Percentiles rank a stretch among this genome's conserved stretches.
These are phyloP conservation scores for Mycena kentingensis DNA, from an alignment of 768 basidiomycete genomes.

Conservation along the genomic window DNA sequence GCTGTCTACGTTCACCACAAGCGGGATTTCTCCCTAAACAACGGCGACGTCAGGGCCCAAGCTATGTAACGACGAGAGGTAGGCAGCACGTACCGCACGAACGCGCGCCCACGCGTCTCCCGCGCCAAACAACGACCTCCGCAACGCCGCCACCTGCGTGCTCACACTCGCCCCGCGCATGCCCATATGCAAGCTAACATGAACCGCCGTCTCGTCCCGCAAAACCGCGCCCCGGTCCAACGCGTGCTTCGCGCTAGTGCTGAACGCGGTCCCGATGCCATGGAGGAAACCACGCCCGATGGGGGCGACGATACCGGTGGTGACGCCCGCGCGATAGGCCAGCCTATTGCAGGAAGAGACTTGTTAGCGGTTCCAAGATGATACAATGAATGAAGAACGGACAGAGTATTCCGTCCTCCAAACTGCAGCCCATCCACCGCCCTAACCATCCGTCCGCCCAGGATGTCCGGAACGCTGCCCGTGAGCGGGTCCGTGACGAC, in stretches of 20 bases:
- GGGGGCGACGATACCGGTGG: constrained; percentile 66
- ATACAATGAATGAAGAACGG: no score
- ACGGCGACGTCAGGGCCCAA: no score
- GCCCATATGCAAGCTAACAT: constrained; percentile 59
- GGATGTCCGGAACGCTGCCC: constrained; percentile 32
- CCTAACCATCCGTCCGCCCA: constrained; percentile 44
- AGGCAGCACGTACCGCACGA: constrained; percentile 35
- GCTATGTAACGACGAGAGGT: background rate
- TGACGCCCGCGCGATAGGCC: constrained; percentile 73
- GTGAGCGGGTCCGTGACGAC: constrained; percentile 52
- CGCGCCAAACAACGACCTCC: constrained; percentile 59
- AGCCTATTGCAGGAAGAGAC: no score
- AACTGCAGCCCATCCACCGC: constrained; percentile 68
- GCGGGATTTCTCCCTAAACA: constrained; percentile 62
- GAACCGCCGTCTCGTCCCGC: constrained; percentile 64
- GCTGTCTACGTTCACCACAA: constrained; percentile 74
- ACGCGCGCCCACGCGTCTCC: constrained; percentile 44
- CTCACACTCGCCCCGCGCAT: constrained; percentile 61
- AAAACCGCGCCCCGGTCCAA: constrained; percentile 64
- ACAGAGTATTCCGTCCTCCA: constrained; percentile 53
- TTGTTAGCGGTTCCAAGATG: no score
- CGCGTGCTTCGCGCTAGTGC: constrained; percentile 57
- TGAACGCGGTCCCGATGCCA: constrained; percentile 71
- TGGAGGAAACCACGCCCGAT: constrained; percentile 51
- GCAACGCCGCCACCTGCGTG: constrained; percentile 76